Evolutionary conservation across 495 filamentous ascomycete species (phyloP).

Genomic region (Neurospora sp.): DNA sequence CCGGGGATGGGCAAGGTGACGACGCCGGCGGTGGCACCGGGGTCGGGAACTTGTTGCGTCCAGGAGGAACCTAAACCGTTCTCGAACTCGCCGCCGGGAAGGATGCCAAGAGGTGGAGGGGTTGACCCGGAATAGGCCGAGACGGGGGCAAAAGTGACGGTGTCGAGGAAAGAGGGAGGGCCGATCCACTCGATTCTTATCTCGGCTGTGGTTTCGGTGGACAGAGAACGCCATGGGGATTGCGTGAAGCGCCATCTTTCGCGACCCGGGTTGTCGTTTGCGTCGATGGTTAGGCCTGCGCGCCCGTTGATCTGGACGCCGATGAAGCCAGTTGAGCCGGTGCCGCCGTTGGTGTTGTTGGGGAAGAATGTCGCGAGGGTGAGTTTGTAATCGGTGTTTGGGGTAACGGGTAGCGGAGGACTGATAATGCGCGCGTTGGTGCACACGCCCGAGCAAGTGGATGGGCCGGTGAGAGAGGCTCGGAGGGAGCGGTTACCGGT

Average conservation of each 20-base stretch:
- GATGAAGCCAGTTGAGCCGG: not conserved
- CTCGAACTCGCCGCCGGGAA: constrained; percentile 4
- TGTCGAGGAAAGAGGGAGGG: not conserved
- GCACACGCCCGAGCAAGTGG: not conserved
- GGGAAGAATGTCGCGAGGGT: constrained; percentile 1
- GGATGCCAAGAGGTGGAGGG: not conserved
- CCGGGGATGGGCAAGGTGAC: not conserved
- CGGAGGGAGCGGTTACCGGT: not conserved
- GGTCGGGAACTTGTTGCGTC: constrained; percentile 1
- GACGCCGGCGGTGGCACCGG: not conserved
- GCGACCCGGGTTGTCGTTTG: not conserved
- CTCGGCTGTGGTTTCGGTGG: not conserved
- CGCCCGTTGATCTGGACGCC: not conserved
- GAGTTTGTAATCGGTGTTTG: constrained; percentile 2
- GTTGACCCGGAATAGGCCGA: not conserved
- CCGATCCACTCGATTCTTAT: constrained; percentile 2
- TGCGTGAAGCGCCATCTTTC: not conserved
- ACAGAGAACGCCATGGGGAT: not conserved
- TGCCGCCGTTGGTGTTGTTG: not conserved
- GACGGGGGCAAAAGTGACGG: constrained; percentile 3
- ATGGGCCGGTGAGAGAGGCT: not conserved
- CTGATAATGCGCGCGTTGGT: not conserved
- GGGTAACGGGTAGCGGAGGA: not conserved
- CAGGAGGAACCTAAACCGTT: not conserved
- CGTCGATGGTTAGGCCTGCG: not conserved